Conservation (phyloP, 352 stramenopile species). For the Peronospora tabacina region DNA sequence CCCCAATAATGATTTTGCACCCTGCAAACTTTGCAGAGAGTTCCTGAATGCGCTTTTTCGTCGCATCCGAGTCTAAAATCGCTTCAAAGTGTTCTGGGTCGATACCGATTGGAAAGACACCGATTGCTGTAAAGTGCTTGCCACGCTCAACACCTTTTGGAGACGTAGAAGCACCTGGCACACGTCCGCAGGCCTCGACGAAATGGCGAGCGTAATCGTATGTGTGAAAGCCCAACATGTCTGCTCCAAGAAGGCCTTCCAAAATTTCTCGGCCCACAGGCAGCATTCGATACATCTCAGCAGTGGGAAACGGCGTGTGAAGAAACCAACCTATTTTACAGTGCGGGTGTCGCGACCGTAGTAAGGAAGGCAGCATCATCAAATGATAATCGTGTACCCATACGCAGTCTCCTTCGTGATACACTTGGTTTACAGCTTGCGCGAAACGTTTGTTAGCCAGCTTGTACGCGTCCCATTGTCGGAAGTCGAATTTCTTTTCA, state of each 20-base stretch:
- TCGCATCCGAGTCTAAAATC: constrained; percentile 40
- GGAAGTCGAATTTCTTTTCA: constrained; percentile 89
- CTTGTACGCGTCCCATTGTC: constrained; percentile 84
- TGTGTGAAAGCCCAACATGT: constrained; percentile 82
- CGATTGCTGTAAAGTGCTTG: constrained; percentile 73
- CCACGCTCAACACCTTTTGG: constrained; percentile 75
- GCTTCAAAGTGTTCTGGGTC: constrained; percentile 78
- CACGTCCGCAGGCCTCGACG: constrained; percentile 61
- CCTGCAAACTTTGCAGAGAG: constrained; percentile 55
- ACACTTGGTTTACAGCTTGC: constrained; percentile 71
- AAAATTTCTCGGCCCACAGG: constrained; percentile 74
- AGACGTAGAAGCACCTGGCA: constrained; percentile 64
- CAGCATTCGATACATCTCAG: constrained; percentile 81
- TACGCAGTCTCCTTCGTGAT: constrained; percentile 74
- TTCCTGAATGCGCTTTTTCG: constrained; percentile 53
- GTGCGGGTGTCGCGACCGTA: constrained; percentile 61
- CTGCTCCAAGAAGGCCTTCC: constrained; percentile 67
- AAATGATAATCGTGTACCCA: constrained; percentile 89
- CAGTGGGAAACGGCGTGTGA: constrained; percentile 82
- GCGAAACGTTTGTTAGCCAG: constrained; percentile 77
- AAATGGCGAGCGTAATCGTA: constrained; percentile 87
- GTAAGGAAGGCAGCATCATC: constrained; percentile 75
- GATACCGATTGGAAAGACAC: constrained; percentile 83
- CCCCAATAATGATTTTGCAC: constrained; percentile 77
- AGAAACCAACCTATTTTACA: constrained; percentile 85